Base-by-base conservation (phyloP, 768 basidiomycete species). In the Termitomyces eurrhizus region DNA sequence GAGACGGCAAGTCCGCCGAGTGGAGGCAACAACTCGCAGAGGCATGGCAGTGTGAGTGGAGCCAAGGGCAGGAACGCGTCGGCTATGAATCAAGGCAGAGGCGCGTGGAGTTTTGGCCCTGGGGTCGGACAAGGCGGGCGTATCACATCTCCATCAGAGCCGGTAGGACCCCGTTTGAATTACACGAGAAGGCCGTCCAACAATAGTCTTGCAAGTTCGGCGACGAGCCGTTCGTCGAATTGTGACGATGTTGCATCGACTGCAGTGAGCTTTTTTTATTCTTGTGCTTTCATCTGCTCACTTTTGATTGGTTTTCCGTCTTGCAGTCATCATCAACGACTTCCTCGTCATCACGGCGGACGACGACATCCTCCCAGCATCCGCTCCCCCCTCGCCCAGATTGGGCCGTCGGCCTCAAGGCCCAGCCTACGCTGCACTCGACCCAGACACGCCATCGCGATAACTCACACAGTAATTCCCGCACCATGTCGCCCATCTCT, bases 381-480 rank as follows among this genome's bases (percentile, higher is more conserved):
- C 92, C 92, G 14, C 79, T 94, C 42, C 92, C 92, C 4, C 76
- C 90, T 2, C 81, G 92, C 59, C 92, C 92, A 44, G 92, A 94
- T 70, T 94, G 93, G 92, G 92, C 92, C 18, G 89, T 93, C 4
- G 90, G 90, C 16, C 77, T 93, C 37, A 91, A 88, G 70, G 83
- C 90, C 0, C 87, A 90, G 61, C 86, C 87, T 33, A 89, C 84
- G 13, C 72, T 89, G 32, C 83, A 89, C 64, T 50, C 80, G 35
- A 73, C 80, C 1, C 75, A 75, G 32, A 61, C 73, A 26, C 80
- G 85, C 11, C 82, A 85, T 67, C 83, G 84, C 60, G 84, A 88
- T 52, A 78, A 80, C 62, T 72, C 73, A 11, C 66, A 67, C 59
- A 66, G 59, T 60, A 78, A 67, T 64, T 75, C 74, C 42, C 78